Evolutionary conservation across 306 rosid species (phyloP).

Genomic region (Mimosa pudica): DNA sequence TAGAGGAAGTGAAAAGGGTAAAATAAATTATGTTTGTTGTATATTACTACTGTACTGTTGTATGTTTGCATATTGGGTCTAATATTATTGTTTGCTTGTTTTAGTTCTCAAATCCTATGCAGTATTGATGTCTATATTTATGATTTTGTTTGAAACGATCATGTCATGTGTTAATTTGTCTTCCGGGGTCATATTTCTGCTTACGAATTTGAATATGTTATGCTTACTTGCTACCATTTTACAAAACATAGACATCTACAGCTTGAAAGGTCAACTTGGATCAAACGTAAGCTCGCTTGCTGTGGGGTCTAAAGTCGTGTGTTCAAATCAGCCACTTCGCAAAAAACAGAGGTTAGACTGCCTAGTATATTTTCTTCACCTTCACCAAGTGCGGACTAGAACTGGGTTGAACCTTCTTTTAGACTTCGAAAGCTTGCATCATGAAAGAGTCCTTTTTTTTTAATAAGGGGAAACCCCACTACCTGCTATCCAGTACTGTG

Average conservation of each 20-base stretch:
- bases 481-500: no score
- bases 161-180: background rate
- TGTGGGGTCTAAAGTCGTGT: no score
- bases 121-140: no score
- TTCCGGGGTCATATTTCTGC: background rate
- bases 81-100: background rate
- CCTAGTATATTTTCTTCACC: no score
- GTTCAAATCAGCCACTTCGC: no score
- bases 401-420: no score
- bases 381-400: no score
- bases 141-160: background rate
- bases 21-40: constrained; percentile 5
- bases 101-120: background rate
- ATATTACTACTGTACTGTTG: background rate
- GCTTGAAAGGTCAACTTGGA: no score
- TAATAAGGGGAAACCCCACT: no score
- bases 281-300: no score
- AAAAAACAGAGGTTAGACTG: no score
- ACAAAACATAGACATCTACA: constrained; percentile 10
- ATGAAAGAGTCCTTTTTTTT: background rate
- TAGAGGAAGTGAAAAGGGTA: constrained; percentile 74
- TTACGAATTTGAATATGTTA: constrained; percentile 14
- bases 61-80: background rate
- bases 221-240: constrained; percentile 14
- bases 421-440: background rate